phyloP scores from a whole-genome alignment of 2,329 filamentous ascomycete species.

The Nemania diffusa region DNA sequence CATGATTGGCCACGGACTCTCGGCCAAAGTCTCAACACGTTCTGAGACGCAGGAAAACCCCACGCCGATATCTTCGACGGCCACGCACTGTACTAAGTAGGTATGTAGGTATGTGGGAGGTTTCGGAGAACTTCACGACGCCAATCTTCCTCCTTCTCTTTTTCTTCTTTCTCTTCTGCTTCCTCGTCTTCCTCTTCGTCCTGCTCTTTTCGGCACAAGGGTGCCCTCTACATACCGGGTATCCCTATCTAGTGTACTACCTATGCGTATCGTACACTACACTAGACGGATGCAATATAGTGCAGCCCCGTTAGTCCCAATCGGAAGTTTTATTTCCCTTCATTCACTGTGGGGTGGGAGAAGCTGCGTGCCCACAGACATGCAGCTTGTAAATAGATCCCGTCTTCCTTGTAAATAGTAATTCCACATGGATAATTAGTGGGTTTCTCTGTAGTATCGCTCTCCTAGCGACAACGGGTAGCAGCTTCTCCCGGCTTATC shows the following conservation, averaged over 20 bases:
- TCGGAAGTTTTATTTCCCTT: background rate
- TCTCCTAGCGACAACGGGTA: background rate
- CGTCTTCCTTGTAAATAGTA: background rate
- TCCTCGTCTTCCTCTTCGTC: background rate
- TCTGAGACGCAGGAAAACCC: background rate
- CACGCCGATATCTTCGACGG: background rate
- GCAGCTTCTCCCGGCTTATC: conserved; percentile 1
- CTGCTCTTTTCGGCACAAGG: background rate
- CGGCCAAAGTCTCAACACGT: background rate
- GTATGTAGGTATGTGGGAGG: too few species aligned
- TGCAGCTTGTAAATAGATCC: conserved; percentile 1
- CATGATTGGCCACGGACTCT: background rate
- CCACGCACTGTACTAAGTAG: background rate
- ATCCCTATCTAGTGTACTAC: too few species aligned
- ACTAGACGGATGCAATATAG: background rate
- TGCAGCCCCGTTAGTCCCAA: conserved; percentile 1
- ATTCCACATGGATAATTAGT: background rate
- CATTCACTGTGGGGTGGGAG: background rate
- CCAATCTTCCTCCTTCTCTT: background rate
- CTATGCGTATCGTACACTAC: background rate
- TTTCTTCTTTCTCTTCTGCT: background rate
- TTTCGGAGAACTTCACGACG: background rate
- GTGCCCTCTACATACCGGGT: background rate
- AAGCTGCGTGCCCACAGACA: conserved; percentile 4
- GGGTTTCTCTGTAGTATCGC: background rate